Evolutionary conservation across 805 yeast genomes (phyloP), one percentile per base, ranked within the genome.

Genomic region (Starmerella vitae): DNA sequence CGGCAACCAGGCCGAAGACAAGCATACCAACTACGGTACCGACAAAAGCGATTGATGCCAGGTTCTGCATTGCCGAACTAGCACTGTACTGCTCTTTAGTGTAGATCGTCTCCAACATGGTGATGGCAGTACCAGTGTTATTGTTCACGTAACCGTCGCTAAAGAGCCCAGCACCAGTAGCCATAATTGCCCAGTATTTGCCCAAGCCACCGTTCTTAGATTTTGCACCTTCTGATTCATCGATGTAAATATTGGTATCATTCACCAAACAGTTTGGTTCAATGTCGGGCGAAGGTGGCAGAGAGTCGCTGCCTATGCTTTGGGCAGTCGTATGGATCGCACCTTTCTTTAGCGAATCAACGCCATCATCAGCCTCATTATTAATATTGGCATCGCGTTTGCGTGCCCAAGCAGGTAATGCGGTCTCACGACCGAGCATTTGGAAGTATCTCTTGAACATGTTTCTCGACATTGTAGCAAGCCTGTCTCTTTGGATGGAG

Each of bases 131-230:
- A 43, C 82, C 71, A 41, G 83, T 79, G 38, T 91, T 76, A 44
- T 82, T 83, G 58, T 85, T 85, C 44, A 83, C 78, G 57, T 85
- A 86, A 38, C 96, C 96, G 61, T 88, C 97, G 27, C 93, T 78
- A 61, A 86, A 85, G 33, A 86, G 67, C 39, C 95, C 96, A 0
- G 94, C 91, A 46, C 96, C 96, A 1, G 94, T 76, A 10, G 83
- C 76, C 46, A 79, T 65, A 36, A 81, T 74, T 5, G 91, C 76
- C 78, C 84, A 71, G 47, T 65, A 67, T 48, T 64, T 65, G 35
- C 53, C 49, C 17, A 42, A 25, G 8, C 47, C 44, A 10, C 17
- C 7, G 30, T 8, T 24, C 26, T 34, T 8, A 25, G 32, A 18
- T 22, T n/a, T 5, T 14, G 12, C 33, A 17, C 26, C 13, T 13